Conservation (phyloP, 2,329 filamentous ascomycete species). For the Didymella pomorum region DNA sequence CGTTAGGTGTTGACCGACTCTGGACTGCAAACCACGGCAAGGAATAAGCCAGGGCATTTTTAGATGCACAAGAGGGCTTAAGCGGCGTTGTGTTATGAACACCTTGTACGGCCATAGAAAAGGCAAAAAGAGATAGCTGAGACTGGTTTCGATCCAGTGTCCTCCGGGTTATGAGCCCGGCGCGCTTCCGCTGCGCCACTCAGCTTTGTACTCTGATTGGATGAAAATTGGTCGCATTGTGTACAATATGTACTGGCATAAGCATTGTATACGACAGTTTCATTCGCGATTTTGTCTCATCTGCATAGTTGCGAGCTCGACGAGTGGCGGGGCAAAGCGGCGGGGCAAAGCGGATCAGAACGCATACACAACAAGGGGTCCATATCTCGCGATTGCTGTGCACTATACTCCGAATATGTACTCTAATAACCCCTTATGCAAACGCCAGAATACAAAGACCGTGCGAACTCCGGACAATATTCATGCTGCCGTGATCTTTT, state of each 20-base stretch:
- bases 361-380: background rate
- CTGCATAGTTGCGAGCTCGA: background rate
- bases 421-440: background rate
- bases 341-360: background rate
- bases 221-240: background rate
- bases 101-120: conserved; percentile 4
- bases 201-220: conserved; percentile 31
- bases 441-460: background rate
- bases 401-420: background rate
- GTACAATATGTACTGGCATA: too few relatives aligned
- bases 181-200: conserved; percentile 45
- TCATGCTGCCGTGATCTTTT: background rate
- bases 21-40: too few relatives aligned
- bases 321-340: background rate
- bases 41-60: background rate
- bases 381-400: background rate
- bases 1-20: too few relatives aligned
- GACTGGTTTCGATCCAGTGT: conserved; percentile 43
- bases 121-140: conserved; percentile 31
- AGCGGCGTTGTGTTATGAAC: background rate
- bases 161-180: conserved; percentile 47
- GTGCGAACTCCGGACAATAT: too few relatives aligned
- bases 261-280: too few relatives aligned
- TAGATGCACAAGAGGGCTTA: background rate
- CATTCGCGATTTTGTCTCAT: too few relatives aligned